Evolutionary conservation across 768 basidiomycete species (phyloP), one percentile per base, ranked within the genome.

Genomic region (Filobasidium floriforme): DNA sequence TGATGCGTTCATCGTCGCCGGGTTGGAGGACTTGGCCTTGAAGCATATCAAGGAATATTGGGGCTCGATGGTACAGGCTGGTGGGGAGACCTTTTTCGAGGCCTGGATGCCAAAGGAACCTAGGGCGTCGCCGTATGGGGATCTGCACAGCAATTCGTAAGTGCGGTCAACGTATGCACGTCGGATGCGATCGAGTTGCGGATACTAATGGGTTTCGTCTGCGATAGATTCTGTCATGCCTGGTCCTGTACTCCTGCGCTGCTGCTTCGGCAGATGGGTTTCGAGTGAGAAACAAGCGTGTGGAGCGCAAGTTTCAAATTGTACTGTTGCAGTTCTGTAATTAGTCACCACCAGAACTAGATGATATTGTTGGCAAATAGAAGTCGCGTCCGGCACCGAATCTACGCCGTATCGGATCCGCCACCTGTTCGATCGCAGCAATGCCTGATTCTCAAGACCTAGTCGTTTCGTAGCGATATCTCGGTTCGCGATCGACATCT

Each of bases 41-140:
- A 62, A 69, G 54, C 73, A 74, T 59, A 70, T 74, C 66, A 63
- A 62, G 7, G 40, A 49, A 3, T 74, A 74, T 55, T 74, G 73
- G 73, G 73, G 73, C 37, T 70, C 68, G 5, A 73, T 73, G 72
- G 46, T 73, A 44, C 41, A 64, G 15, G 72, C 71, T 1, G 72
- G 72, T 9, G 72, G 67, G 0, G 71, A 68, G 32, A 73, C 72
- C 19, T 73, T 73, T 63, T 73, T 70, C 44, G 72, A 73, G 59
- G 69, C 65, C 2, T 73, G 72, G 72, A 60, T 68, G 19, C 69
- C 72, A 0, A 61, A 62, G 19, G 18, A 61, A 6, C 72, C 72
- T 12, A 68, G 59, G 14, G 44, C 65, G 15, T 72, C 71, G 2
- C 71, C 70, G 0, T 73, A 73, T 61, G 67, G 65, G 14, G 71